A percentile compares a stretch with the other conserved stretches of the same genome.
Evolutionary conservation across 306 rosid genomes (phyloP).

Genomic region (Arachis hypogaea): DNA sequence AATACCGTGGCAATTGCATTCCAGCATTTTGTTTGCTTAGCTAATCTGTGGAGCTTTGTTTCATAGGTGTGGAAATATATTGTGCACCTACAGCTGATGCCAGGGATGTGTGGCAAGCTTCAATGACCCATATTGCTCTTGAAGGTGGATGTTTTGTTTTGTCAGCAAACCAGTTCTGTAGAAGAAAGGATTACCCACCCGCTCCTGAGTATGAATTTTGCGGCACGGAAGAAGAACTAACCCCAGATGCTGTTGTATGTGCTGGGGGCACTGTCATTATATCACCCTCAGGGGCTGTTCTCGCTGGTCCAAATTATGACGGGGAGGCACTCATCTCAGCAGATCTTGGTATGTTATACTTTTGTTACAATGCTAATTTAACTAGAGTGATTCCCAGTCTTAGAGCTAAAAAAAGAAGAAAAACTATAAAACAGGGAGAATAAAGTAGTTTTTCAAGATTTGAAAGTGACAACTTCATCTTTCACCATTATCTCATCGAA

Average conservation of each 20-base stretch:
- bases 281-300: slow-evolving; percentile 84
- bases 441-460: too few relatives aligned
- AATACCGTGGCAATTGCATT: not conserved
- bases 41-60: slow-evolving; percentile 26
- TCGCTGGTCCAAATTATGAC: slow-evolving; percentile 91
- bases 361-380: not conserved
- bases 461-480: too few relatives aligned
- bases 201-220: slow-evolving; percentile 80
- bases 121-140: slow-evolving; percentile 87
- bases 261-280: slow-evolving; percentile 93
- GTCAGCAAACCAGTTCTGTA: slow-evolving; percentile 90
- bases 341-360: slow-evolving; percentile 71
- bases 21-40: not conserved
- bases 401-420: too few relatives aligned
- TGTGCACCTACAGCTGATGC: slow-evolving; percentile 96
- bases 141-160: slow-evolving; percentile 98
- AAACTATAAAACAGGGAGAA: too few relatives aligned
- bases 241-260: slow-evolving; percentile 87
- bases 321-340: slow-evolving; percentile 92
- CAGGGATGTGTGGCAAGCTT: slow-evolving; percentile 81
- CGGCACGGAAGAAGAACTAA: slow-evolving; percentile 70
- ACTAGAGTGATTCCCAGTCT: too few relatives aligned
- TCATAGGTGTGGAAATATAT: slow-evolving; percentile 85
- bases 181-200: slow-evolving; percentile 87
- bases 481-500: too few relatives aligned